Evolutionary conservation across 106 monocot genomes (phyloP), one percentile per base, ranked within the genome.

Genomic region (Dendrobium officinale): DNA sequence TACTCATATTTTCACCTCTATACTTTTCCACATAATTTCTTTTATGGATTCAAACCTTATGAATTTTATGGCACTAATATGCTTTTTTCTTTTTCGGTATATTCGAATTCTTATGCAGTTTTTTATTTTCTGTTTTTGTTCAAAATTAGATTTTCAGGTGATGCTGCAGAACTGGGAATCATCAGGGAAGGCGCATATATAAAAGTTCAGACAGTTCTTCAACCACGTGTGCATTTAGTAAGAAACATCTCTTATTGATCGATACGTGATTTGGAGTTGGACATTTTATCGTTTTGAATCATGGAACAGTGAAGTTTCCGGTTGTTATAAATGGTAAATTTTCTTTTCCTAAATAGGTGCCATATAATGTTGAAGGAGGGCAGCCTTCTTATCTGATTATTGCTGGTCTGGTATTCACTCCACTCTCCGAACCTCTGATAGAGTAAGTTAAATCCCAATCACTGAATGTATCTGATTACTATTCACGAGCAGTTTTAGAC

Each of bases 371-470:
- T 73, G 97, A 94, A 84, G 94, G 87, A 26, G 91, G 92, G 7
- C 92, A 92, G 51, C 97, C 97, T 81, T 97, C 97, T 17, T 97
- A 97, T 85, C 81, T 97, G 51, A 97, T 97, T 86, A 86, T 97
- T 55, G 94, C 94, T 26, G 97, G 97, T 54, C 97, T 97, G 75
- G 97, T 97, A 55, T 97, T 94, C 78, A 97, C 97, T 81, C 94
- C 97, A 72, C 89, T 97, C n/a, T 92, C 97, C 27, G 94, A 94
- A 85, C 90, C 97, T 26, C 88, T 97, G 75, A 94, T 97, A 72
- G 92, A 92, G 97, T 97, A 89, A 87, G 94, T 86, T 9, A 49
- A 2, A n/a, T 33, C 33, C 44, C 43, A 24, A 41, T 6, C 43
- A 24, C 15, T 20, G 26, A 79, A 20, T 78, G 51, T 19, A 43